phyloP scores from a whole-genome alignment of 2,329 filamentous ascomycete species.

The Eutypella sp. region DNA sequence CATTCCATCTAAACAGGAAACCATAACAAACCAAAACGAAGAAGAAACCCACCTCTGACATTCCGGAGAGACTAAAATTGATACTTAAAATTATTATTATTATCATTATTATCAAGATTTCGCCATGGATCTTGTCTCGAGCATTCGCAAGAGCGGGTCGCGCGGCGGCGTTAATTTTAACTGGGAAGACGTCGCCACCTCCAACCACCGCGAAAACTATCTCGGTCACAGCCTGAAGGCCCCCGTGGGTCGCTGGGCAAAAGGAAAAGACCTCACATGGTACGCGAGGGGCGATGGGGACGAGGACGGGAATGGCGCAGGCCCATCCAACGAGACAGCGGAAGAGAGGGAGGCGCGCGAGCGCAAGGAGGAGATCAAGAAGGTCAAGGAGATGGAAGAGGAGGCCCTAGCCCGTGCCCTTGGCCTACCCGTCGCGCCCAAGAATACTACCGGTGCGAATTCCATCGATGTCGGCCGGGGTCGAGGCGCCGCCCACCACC shows the following conservation, averaged over 20 bases:
- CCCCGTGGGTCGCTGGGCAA: slow-evolving; percentile 87
- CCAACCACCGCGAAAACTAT: slow-evolving; percentile 80
- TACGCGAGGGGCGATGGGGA: slow-evolving; percentile 55
- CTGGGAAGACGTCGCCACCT: slow-evolving; percentile 90
- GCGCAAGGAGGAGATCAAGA: slow-evolving; percentile 71
- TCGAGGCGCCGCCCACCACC: slow-evolving; percentile 28
- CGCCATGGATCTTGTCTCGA: slow-evolving; percentile 86
- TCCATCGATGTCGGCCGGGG: slow-evolving; percentile 54
- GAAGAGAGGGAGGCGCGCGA: slow-evolving; percentile 56
- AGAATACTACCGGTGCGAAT: slow-evolving; percentile 59
- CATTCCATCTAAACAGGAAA: too few relatives aligned
- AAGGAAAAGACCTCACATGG: slow-evolving; percentile 64
- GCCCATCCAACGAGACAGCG: slow-evolving; percentile 49
- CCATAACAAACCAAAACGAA: too few relatives aligned
- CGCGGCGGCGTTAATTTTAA: slow-evolving; percentile 93
- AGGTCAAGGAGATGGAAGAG: slow-evolving; percentile 86
- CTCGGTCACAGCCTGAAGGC: slow-evolving; percentile 90
- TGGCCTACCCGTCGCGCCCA: slow-evolving; percentile 66
- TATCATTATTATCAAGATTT: too few relatives aligned
- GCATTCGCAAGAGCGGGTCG: slow-evolving; percentile 84
- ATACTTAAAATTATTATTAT: too few relatives aligned
- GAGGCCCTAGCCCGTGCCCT: slow-evolving; percentile 82
- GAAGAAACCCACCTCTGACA: too few relatives aligned
- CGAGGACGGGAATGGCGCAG: slow-evolving; percentile 35
- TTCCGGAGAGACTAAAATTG: too few relatives aligned